Percentiles rank a stretch among this genome's conserved stretches.
Evolutionary conservation across 495 filamentous ascomycete genomes (phyloP).

Genomic region (Penicilliopsis zonata): DNA sequence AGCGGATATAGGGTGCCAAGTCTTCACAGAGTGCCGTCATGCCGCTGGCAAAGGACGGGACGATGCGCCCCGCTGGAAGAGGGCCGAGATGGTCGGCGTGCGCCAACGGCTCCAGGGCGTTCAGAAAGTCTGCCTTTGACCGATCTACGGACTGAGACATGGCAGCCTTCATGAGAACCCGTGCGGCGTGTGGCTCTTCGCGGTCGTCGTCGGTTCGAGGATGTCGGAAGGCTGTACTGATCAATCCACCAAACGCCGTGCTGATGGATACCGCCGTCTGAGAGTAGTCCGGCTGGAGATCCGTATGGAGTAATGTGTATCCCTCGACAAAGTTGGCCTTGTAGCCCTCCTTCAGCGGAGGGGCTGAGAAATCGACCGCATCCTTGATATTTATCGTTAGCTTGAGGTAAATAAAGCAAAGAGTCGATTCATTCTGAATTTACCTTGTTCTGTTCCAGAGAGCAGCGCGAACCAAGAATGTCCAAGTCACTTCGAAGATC

Average conservation of each 20-base stretch:
- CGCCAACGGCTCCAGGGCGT: slow-evolving; percentile 24
- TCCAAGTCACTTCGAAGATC: slow-evolving; percentile 29
- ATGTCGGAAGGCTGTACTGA: slow-evolving; percentile 19
- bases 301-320: slow-evolving; percentile 45
- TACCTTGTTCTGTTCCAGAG: slow-evolving; percentile 18
- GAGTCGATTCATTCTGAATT: slow-evolving; percentile 4
- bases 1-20: slow-evolving; percentile 71
- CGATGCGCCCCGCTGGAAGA: slow-evolving; percentile 15
- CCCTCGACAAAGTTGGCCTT: slow-evolving; percentile 55
- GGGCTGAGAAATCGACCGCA: slow-evolving; percentile 47
- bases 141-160: slow-evolving; percentile 7
- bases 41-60: slow-evolving; percentile 63
- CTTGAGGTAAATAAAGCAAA: slow-evolving; percentile 2
- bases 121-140: slow-evolving; percentile 11
- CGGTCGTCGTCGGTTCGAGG: slow-evolving; percentile 14
- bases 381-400: slow-evolving; percentile 28
- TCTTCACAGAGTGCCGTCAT: slow-evolving; percentile 54
- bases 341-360: slow-evolving; percentile 43
- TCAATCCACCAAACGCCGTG: slow-evolving; percentile 21
- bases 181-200: slow-evolving; percentile 12
- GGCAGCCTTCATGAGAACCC: slow-evolving; percentile 13
- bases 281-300: slow-evolving; percentile 26
- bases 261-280: slow-evolving; percentile 20
- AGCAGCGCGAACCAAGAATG: slow-evolving; percentile 19
- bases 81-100: slow-evolving; percentile 17